A percentile compares a stretch with the other conserved stretches of the same genome.
Conservation (phyloP, 768 basidiomycete genomes). For the Hygrophoropsis aurantiaca region DNA sequence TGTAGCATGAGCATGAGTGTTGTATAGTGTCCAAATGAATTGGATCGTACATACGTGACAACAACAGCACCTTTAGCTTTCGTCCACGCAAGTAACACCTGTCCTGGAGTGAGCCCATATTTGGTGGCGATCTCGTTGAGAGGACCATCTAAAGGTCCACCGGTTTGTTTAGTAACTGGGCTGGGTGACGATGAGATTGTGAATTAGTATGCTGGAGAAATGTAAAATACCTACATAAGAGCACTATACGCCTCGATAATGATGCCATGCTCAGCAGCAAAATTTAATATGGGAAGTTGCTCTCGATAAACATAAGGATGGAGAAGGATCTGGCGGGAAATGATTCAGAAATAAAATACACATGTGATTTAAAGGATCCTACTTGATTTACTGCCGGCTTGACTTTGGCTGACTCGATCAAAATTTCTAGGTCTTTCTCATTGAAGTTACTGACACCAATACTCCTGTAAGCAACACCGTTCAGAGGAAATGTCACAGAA, state of each 20-base stretch:
- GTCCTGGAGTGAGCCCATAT: slow-evolving; percentile 52
- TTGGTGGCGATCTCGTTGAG: slow-evolving; percentile 52
- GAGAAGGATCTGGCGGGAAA: slow-evolving; percentile 54
- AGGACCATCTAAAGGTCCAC: slow-evolving; percentile 65
- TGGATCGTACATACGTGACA: background rate
- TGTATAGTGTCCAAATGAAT: background rate
- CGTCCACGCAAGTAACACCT: slow-evolving; percentile 72
- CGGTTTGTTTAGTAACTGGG: slow-evolving; percentile 57
- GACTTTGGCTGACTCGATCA: slow-evolving; percentile 60
- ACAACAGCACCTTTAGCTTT: slow-evolving; percentile 60
- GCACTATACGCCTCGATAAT: slow-evolving; percentile 72
- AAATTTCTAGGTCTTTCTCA: slow-evolving; percentile 49
- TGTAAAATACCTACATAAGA: slow-evolving; percentile 50
- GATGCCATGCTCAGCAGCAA: slow-evolving; percentile 55
- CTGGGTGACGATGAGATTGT: slow-evolving; percentile 33
- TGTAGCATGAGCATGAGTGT: slow-evolving; percentile 26
- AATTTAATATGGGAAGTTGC: slow-evolving; percentile 58
- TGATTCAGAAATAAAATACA: background rate
- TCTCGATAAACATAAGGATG: slow-evolving; percentile 67
- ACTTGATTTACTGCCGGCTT: slow-evolving; percentile 72
- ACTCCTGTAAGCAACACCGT: slow-evolving; percentile 41
- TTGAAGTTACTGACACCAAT: slow-evolving; percentile 75
- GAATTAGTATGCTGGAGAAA: background rate
- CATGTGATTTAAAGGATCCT: slow-evolving; percentile 3
- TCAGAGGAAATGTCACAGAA: background rate